A percentile compares a stretch with the other conserved stretches of the same genome.
These are phyloP conservation scores for Orobanche coerulescens DNA, from an alignment of 257 asterid genomes.

Conservation along the genomic window DNA sequence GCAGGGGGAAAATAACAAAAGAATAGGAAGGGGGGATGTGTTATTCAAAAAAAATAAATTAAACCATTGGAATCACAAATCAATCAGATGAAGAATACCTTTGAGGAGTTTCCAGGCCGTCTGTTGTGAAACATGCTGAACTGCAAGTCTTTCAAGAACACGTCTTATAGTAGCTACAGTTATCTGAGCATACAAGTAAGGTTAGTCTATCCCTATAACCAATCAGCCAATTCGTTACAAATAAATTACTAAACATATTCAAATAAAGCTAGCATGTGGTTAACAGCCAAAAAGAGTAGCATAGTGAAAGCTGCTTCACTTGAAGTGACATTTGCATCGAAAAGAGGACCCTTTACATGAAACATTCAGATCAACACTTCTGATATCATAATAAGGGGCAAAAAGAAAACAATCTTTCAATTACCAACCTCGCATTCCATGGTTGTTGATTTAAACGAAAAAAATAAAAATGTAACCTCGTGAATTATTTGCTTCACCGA, in stretches of 20 bases:
- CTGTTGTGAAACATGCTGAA: constrained; percentile 72
- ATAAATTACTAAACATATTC: background rate
- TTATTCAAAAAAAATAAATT: no score
- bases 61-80: background rate
- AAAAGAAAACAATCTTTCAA: background rate
- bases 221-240: background rate
- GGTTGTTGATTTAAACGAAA: no score
- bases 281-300: background rate
- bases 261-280: background rate
- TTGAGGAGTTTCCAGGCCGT: constrained; percentile 96
- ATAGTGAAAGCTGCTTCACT: background rate
- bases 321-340: background rate
- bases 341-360: background rate
- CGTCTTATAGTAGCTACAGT: constrained; percentile 78
- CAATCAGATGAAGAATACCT: constrained; percentile 36
- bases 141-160: constrained; percentile 73
- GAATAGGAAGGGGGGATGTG: no score
- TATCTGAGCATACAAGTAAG: constrained; percentile 34
- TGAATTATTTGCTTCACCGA: constrained; percentile 80
- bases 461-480: constrained; percentile 42
- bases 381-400: background rate
- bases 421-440: no score
- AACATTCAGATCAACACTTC: background rate
- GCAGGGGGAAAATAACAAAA: no score
- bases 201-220: constrained; percentile 7